Conservation (phyloP, 2,329 filamentous ascomycete genomes). For the Neopestalotiopsis rosae region DNA sequence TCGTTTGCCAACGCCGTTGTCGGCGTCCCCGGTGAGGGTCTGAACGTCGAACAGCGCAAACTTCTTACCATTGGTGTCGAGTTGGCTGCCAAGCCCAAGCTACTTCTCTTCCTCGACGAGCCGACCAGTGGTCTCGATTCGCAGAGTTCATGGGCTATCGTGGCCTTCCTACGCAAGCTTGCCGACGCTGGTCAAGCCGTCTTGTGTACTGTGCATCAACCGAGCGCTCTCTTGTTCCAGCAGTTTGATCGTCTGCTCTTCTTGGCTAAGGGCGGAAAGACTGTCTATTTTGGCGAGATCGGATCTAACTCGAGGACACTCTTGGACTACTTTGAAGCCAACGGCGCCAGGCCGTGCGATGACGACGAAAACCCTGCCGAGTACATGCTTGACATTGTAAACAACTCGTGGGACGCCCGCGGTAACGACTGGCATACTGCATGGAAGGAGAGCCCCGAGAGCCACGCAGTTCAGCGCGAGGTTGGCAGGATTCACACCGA, state of each 20-base stretch:
- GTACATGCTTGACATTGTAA: conserved; percentile 59
- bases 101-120: conserved; percentile 77
- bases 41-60: conserved; percentile 47
- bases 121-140: conserved; percentile 76
- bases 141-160: conserved; percentile 76
- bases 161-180: conserved; percentile 69
- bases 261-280: conserved; percentile 57
- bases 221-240: conserved; percentile 45
- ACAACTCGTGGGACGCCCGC: conserved; percentile 51
- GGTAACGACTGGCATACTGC: conserved; percentile 39
- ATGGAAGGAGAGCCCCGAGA: conserved; percentile 60
- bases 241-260: conserved; percentile 58
- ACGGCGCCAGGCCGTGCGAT: conserved; percentile 59
- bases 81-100: conserved; percentile 71
- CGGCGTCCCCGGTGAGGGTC: conserved; percentile 69
- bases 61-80: conserved; percentile 77
- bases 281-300: conserved; percentile 63
- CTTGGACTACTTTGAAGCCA: conserved; percentile 61
- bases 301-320: conserved; percentile 54
- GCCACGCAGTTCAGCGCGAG: conserved; percentile 20
- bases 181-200: conserved; percentile 48
- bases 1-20: conserved; percentile 72
- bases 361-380: conserved; percentile 66
- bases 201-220: conserved; percentile 51
- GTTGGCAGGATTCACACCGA: conserved; percentile 19